phyloP scores from a whole-genome alignment of 2,329 filamentous ascomycete species.

The Rutstroemia sp. region DNA sequence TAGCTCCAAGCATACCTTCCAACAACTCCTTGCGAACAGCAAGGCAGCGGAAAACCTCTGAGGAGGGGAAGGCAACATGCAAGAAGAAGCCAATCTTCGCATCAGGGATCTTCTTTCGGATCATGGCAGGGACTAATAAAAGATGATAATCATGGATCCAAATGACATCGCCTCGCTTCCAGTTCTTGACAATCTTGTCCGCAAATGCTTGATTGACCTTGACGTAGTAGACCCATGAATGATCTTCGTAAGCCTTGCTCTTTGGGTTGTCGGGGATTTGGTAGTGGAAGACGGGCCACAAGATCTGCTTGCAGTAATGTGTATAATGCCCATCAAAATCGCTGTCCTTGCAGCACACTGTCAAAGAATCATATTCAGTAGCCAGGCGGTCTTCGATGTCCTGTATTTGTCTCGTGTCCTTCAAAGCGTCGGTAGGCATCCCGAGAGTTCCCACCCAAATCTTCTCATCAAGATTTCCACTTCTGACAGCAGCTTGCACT shows the following conservation, averaged over 20 bases:
- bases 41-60: constrained; percentile 89
- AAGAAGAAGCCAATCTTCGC: constrained; percentile 95
- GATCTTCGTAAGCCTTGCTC: constrained; percentile 96
- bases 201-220: constrained; percentile 91
- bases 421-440: constrained; percentile 84
- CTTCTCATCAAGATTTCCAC: constrained; percentile 63
- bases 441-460: constrained; percentile 90
- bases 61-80: constrained; percentile 91
- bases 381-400: constrained; percentile 78
- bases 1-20: constrained; percentile 87
- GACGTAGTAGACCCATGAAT: constrained; percentile 93
- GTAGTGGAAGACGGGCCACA: constrained; percentile 98
- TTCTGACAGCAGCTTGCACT: constrained; percentile 66
- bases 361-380: constrained; percentile 73
- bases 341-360: constrained; percentile 81
- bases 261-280: constrained; percentile 97
- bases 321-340: constrained; percentile 93
- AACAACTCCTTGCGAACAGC: constrained; percentile 80
- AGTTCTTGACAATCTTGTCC: constrained; percentile 81
- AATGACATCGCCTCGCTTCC: constrained; percentile 86
- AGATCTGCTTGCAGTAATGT: constrained; percentile 94
- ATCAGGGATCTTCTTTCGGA: constrained; percentile 83
- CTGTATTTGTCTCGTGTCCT: constrained; percentile 64
- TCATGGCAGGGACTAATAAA: constrained; percentile 79
- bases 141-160: constrained; percentile 97